A percentile compares a stretch with the other conserved stretches of the same genome.
Conservation (phyloP, 176 grass and related monocot genomes). For the Oryza punctata region DNA sequence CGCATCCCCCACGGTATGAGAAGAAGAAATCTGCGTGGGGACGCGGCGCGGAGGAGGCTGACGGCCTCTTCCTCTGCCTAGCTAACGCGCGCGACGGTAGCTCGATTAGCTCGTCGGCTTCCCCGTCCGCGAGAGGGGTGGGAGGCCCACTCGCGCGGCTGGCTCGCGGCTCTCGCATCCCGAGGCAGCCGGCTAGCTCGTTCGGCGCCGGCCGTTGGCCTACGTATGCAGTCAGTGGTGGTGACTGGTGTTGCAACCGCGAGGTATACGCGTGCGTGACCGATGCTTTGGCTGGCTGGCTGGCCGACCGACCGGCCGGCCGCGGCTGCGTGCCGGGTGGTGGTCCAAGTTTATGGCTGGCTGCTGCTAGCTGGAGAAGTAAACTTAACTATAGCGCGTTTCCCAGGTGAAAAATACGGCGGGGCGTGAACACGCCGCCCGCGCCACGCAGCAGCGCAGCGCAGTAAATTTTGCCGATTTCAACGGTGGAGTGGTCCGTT, state of each 20-base stretch:
- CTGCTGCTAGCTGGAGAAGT: background rate
- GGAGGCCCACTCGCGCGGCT: background rate
- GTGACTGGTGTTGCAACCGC: background rate
- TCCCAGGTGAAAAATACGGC: slow-evolving; percentile 34
- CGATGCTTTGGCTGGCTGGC: background rate
- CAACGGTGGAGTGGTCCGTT: background rate
- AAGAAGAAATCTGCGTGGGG: slow-evolving; percentile 14
- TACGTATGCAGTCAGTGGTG: background rate
- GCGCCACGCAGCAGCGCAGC: no score
- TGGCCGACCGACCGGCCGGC: background rate
- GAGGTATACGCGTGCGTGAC: background rate
- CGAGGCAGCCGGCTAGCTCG: slow-evolving; percentile 36
- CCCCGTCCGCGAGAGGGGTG: background rate
- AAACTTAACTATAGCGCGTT: slow-evolving; percentile 1
- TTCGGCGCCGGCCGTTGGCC: slow-evolving; percentile 19
- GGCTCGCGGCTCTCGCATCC: slow-evolving; percentile 37
- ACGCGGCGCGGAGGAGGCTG: slow-evolving; percentile 2
- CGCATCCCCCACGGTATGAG: background rate
- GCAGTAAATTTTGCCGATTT: background rate
- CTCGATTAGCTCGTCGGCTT: background rate
- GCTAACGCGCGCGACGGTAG: no score
- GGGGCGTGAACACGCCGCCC: background rate
- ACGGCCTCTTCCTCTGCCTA: background rate
- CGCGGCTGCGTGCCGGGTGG: background rate
- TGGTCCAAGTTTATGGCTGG: background rate